Conservation (phyloP, 371 early-diverging fungal species). For the Mortierella sp. region DNA sequence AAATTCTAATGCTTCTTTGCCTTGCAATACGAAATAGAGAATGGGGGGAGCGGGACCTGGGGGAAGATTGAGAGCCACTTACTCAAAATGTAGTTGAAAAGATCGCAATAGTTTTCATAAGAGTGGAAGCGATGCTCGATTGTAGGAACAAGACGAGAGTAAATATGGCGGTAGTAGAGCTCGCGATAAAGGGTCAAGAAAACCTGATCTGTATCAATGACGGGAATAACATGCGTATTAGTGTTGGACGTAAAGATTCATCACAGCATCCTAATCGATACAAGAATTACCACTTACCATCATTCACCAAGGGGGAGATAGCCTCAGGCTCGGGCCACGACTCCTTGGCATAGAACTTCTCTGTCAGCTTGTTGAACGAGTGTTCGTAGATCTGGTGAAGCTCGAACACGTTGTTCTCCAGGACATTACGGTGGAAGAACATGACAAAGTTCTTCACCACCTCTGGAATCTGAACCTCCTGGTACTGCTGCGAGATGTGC, state of each 20-base stretch:
- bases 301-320: slow-evolving; percentile 84
- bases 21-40: neutral
- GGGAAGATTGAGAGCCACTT: slow-evolving; percentile 42
- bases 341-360: slow-evolving; percentile 88
- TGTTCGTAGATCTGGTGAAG: slow-evolving; percentile 89
- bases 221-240: no score
- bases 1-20: neutral
- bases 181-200: slow-evolving; percentile 95
- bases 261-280: no score
- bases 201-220: slow-evolving; percentile 70
- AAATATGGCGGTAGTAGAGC: slow-evolving; percentile 95
- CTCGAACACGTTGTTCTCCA: slow-evolving; percentile 85
- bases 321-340: slow-evolving; percentile 93
- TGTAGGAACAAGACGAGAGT: slow-evolving; percentile 88
- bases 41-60: no score
- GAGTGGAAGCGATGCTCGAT: slow-evolving; percentile 92
- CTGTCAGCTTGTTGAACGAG: slow-evolving; percentile 92
- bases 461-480: slow-evolving; percentile 78
- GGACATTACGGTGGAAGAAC: slow-evolving; percentile 82
- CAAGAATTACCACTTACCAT: slow-evolving; percentile 65
- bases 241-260: no score
- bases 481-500: slow-evolving; percentile 57
- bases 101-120: slow-evolving; percentile 94
- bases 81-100: slow-evolving; percentile 96
- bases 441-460: slow-evolving; percentile 86